Conservation (phyloP, 495 filamentous ascomycete species). For the Halenospora varia region DNA sequence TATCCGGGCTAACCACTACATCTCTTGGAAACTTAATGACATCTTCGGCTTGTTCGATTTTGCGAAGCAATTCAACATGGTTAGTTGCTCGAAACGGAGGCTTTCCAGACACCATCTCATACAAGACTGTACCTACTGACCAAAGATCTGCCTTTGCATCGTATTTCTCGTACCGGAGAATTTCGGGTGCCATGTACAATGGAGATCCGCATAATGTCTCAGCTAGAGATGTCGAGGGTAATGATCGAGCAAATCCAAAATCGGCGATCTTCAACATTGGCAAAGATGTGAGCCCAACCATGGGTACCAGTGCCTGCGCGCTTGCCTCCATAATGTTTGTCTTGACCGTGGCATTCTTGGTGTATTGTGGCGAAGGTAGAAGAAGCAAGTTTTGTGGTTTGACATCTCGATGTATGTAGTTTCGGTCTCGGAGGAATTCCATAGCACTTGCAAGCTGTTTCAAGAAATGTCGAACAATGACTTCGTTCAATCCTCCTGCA, state of each 20-base stretch:
- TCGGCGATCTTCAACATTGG: slow-evolving; percentile 97
- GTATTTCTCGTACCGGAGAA: slow-evolving; percentile 94
- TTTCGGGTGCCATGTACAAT: slow-evolving; percentile 98
- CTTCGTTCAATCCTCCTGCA: slow-evolving; percentile 83
- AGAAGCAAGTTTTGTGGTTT: slow-evolving; percentile 96
- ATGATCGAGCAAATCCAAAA: slow-evolving; percentile 91
- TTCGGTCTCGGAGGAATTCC: slow-evolving; percentile 75
- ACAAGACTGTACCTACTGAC: slow-evolving; percentile 93
- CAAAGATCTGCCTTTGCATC: slow-evolving; percentile 95
- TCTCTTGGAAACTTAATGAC: slow-evolving; percentile 77
- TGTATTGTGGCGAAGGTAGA: slow-evolving; percentile 71
- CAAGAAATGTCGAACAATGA: slow-evolving; percentile 89
- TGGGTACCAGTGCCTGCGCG: slow-evolving; percentile 71
- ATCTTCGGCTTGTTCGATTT: slow-evolving; percentile 84
- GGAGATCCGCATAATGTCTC: slow-evolving; percentile 98
- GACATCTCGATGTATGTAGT: slow-evolving; percentile 93
- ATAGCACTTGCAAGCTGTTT: slow-evolving; percentile 94
- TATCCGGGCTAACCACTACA: slow-evolving; percentile 61
- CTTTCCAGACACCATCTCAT: slow-evolving; percentile 88
- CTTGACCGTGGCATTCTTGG: slow-evolving; percentile 26
- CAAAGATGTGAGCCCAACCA: slow-evolving; percentile 76
- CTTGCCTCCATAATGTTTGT: slow-evolving; percentile 54
- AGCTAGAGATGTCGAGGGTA: slow-evolving; percentile 84
- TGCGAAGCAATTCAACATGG: slow-evolving; percentile 88
- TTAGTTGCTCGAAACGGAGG: slow-evolving; percentile 91